Evolutionary conservation across 306 rosid genomes (phyloP).

Genomic region (Phaseolus lunatus): DNA sequence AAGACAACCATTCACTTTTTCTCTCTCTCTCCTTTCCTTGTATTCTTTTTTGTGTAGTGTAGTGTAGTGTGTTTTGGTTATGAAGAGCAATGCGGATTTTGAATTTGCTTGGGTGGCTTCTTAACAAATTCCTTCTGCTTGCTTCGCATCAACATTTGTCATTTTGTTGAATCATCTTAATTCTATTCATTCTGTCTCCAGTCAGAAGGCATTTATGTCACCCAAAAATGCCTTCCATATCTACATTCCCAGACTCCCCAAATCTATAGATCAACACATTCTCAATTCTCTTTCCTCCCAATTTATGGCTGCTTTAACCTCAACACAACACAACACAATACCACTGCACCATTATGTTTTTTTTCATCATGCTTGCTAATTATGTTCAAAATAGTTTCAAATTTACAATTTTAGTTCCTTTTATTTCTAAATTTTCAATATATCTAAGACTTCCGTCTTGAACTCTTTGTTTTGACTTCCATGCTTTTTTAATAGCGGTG

Average conservation of each 20-base stretch:
- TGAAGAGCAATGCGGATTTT: not conserved
- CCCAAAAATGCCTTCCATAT: too few species aligned
- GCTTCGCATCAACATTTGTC: slow-evolving; percentile 7
- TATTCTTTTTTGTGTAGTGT: not conserved
- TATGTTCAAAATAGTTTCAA: too few species aligned
- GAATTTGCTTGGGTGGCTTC: slow-evolving; percentile 27
- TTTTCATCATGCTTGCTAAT: too few species aligned
- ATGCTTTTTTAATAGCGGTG: not conserved
- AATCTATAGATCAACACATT: too few species aligned
- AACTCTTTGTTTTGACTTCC: slow-evolving; percentile 25
- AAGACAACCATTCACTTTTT: slow-evolving; percentile 45
- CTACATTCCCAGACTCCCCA: too few species aligned
- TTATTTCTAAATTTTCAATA: not conserved
- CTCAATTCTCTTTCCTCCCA: too few species aligned
- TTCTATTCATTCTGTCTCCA: slow-evolving; percentile 1
- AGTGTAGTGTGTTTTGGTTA: not conserved
- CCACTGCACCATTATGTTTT: not conserved
- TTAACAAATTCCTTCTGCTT: not conserved
- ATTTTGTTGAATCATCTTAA: not conserved
- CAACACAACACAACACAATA: too few species aligned
- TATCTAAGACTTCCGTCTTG: not conserved
- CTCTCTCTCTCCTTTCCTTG: not conserved
- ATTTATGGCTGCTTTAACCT: too few species aligned
- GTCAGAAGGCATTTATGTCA: not conserved
- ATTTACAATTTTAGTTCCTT: not conserved